Evolutionary conservation across 1,284 basidiomycete genomes (phyloP).

Genomic region (Leccinum subrobustum): DNA sequence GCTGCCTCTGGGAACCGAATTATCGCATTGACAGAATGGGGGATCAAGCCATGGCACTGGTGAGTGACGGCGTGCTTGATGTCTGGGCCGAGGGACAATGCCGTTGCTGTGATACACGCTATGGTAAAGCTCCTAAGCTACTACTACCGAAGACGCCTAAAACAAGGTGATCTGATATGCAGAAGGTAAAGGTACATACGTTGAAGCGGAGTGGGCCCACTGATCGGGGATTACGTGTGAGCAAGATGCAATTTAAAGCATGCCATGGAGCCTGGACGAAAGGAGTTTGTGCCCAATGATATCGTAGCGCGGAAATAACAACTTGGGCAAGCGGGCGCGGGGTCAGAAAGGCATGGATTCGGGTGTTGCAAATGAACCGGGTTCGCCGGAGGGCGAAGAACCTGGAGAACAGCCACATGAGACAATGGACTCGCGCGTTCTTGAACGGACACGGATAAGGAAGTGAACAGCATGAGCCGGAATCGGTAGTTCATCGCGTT

Average conservation of each 20-base stretch:
- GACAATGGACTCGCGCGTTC: slow-evolving; percentile 25
- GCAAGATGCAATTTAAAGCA: slow-evolving; percentile 6
- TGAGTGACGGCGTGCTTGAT: neutral
- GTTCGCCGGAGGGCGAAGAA: slow-evolving; percentile 21
- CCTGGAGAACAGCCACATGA: slow-evolving; percentile 16
- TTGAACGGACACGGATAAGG: slow-evolving; percentile 18
- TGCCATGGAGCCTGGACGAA: slow-evolving; percentile 6
- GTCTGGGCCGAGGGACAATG: slow-evolving; percentile 19
- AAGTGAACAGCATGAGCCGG: slow-evolving; percentile 11
- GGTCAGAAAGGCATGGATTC: slow-evolving; percentile 23
- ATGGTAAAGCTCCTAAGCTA: slow-evolving; percentile 15
- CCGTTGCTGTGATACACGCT: slow-evolving; percentile 19
- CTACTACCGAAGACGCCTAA: slow-evolving; percentile 22
- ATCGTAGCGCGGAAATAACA: slow-evolving; percentile 28
- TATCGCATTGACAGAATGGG: slow-evolving; percentile 19
- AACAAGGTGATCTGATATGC: slow-evolving; percentile 21
- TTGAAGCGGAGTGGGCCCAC: slow-evolving; percentile 9
- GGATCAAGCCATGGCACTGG: slow-evolving; percentile 2
- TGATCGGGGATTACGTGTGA: slow-evolving; percentile 31
- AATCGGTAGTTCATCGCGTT: slow-evolving; percentile 19
- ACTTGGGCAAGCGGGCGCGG: slow-evolving; percentile 16
- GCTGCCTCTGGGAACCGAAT: slow-evolving; percentile 2
- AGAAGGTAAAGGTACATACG: slow-evolving; percentile 3
- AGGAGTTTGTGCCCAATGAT: slow-evolving; percentile 10
- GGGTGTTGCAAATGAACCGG: slow-evolving; percentile 30